These are phyloP conservation scores for Apiosordaria backusii DNA, from an alignment of 495 filamentous ascomycete genomes.

Conservation along the genomic window DNA sequence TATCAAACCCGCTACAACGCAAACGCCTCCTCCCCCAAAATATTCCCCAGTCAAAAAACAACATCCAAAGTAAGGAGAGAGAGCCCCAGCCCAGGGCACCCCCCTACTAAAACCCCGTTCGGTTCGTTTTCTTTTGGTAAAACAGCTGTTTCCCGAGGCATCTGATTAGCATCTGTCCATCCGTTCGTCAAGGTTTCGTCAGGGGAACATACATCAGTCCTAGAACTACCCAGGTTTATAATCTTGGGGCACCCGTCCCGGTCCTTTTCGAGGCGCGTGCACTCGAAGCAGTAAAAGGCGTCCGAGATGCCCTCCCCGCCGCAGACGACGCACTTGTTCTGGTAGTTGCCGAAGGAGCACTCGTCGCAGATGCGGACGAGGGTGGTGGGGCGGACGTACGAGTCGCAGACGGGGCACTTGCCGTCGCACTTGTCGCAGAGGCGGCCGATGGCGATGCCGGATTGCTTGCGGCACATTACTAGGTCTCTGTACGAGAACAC, in stretches of 20 bases:
- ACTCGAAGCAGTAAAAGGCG: constrained; percentile 99
- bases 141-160: constrained; percentile 36
- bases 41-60: constrained; percentile 5
- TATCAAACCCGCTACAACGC: neutral
- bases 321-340: constrained; percentile 99
- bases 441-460: constrained; percentile 96
- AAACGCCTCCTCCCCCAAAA: neutral
- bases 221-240: constrained; percentile 91
- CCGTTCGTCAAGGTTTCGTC: constrained; percentile 1
- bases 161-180: constrained; percentile 29
- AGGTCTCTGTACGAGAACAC: constrained; percentile 64
- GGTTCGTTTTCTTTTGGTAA: constrained; percentile 55
- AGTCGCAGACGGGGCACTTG: constrained; percentile 98
- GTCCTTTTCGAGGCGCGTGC: constrained; percentile 95
- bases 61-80: too few relatives aligned
- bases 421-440: constrained; percentile 99
- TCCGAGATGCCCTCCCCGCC: constrained; percentile 98
- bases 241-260: constrained; percentile 98
- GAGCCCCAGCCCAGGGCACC: constrained; percentile 44
- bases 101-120: constrained; percentile 39
- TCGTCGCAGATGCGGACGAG: constrained; percentile 98
- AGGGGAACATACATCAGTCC: constrained; percentile 76
- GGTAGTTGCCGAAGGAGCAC: constrained; percentile 98
- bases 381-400: constrained; percentile 96
- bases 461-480: constrained; percentile 99